These are phyloP conservation scores for Rubia yunnanensis DNA, from an alignment of 257 asterid genomes.

Conservation along the genomic window DNA sequence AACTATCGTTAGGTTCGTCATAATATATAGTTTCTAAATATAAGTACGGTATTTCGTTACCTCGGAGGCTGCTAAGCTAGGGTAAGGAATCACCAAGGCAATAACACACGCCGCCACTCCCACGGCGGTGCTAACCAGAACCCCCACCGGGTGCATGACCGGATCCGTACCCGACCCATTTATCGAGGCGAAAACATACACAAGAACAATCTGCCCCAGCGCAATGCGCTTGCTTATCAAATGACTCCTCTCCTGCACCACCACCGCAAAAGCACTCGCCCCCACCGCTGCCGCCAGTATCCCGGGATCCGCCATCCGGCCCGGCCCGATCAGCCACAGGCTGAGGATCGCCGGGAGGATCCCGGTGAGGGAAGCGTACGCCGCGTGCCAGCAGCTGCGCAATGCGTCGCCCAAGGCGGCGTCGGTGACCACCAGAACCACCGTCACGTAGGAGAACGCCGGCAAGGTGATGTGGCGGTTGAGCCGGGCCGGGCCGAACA, in stretches of 20 bases:
- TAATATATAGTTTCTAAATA: too few species aligned
- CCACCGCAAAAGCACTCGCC: conserved; percentile 44
- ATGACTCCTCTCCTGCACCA: conserved; percentile 54
- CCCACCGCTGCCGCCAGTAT: conserved; percentile 51
- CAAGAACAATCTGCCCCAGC: conserved; percentile 72
- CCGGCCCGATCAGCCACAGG: conserved; percentile 57
- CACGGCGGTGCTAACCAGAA: conserved; percentile 70
- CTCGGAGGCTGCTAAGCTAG: conserved; percentile 54
- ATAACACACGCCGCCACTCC: conserved; percentile 59
- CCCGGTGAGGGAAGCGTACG: conserved; percentile 42
- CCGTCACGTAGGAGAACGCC: conserved; percentile 70
- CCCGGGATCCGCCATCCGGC: conserved; percentile 29
- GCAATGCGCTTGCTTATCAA: conserved; percentile 61
- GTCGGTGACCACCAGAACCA: conserved; percentile 49
- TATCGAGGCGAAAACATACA: conserved; percentile 45
- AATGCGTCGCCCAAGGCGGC: conserved; percentile 68
- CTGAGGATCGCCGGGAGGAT: conserved; percentile 48
- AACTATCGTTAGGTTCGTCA: too few species aligned
- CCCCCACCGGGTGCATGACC: conserved; percentile 57
- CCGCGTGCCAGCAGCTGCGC: conserved; percentile 61
- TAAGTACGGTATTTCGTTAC: too few species aligned
- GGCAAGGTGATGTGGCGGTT: conserved; percentile 44
- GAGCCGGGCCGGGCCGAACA: conserved; percentile 46
- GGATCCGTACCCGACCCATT: conserved; percentile 45
- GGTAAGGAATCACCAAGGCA: conserved; percentile 68